Percentiles rank a stretch among this genome's conserved stretches.
Evolutionary conservation across 2,329 filamentous ascomycete species (phyloP).

Genomic region (Diplocarpon mali): DNA sequence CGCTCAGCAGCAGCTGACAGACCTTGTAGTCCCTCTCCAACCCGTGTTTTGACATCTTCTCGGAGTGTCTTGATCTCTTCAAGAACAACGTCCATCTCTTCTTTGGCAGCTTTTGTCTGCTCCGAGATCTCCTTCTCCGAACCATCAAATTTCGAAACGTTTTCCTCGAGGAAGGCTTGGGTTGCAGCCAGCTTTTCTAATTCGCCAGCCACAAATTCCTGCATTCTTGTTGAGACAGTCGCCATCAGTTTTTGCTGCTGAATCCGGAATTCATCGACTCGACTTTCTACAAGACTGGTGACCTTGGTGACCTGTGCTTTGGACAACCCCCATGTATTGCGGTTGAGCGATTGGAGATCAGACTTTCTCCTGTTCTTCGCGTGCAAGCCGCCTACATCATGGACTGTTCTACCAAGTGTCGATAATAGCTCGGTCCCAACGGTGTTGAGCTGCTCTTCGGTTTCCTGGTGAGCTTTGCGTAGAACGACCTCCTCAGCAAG

Average conservation of each 20-base stretch:
- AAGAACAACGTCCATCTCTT: conserved; percentile 82
- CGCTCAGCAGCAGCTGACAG: conserved; percentile 76
- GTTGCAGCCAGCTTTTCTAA: conserved; percentile 59
- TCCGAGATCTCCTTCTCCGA: conserved; percentile 58
- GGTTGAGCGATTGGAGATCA: conserved; percentile 70
- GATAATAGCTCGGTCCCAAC: conserved; percentile 68
- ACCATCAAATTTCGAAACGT: conserved; percentile 54
- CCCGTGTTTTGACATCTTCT: conserved; percentile 75
- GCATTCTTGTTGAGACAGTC: conserved; percentile 59
- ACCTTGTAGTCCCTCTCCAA: conserved; percentile 74
- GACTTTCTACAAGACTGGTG: conserved; percentile 64
- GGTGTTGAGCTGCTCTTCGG: conserved; percentile 63
- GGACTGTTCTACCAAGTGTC: conserved; percentile 66
- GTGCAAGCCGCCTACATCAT: conserved; percentile 70
- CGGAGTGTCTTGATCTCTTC: conserved; percentile 87
- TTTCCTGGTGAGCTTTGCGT: conserved; percentile 74
- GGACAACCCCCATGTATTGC: conserved; percentile 65
- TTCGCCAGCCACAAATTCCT: conserved; percentile 65
- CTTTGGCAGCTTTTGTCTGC: conserved; percentile 58
- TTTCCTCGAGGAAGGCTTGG: conserved; percentile 58
- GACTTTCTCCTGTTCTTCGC: conserved; percentile 81
- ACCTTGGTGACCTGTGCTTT: conserved; percentile 66
- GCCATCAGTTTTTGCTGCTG: conserved; percentile 64
- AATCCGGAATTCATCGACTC: conserved; percentile 59
- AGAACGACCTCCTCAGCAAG: conserved; percentile 71